These are phyloP conservation scores for Escallonia rubra DNA, from an alignment of 129 eudicot genomes.

Conservation along the genomic window DNA sequence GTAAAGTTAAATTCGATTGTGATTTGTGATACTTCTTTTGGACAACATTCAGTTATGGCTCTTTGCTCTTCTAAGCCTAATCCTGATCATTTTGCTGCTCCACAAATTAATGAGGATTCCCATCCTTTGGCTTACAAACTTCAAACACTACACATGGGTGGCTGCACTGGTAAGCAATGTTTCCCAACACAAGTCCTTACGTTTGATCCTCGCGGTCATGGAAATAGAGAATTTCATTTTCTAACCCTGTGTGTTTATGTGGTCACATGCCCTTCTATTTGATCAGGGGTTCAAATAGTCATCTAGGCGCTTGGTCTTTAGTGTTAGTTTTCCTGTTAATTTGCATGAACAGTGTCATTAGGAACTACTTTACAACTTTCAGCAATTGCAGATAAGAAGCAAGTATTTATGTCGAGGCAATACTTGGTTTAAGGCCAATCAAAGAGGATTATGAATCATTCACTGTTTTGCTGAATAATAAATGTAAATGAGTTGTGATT, in stretches of 20 bases:
- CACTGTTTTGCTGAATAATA: too few relatives aligned
- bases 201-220: background rate
- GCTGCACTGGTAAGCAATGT: constrained; percentile 59
- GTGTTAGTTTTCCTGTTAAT: too few relatives aligned
- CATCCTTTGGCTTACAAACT: constrained; percentile 32
- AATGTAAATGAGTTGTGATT: too few relatives aligned
- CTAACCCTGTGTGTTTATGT: background rate
- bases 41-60: constrained; percentile 50
- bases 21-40: constrained; percentile 72
- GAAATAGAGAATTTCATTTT: background rate
- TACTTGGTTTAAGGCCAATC: too few relatives aligned
- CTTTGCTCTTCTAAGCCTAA: constrained; percentile 45
- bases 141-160: constrained; percentile 67
- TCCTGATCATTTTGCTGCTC: constrained; percentile 10
- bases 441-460: too few relatives aligned
- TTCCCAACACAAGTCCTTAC: background rate
- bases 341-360: too few relatives aligned
- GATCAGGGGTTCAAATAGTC: background rate
- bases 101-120: constrained; percentile 15
- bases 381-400: too few relatives aligned
- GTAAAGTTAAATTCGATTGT: constrained; percentile 59
- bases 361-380: too few relatives aligned
- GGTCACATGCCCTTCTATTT: background rate
- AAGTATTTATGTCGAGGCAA: too few relatives aligned
- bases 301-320: too few relatives aligned